Percentiles rank a stretch among this genome's conserved stretches.
Conservation (phyloP, 345 rosid genomes). For the Eucalyptus curtisii region DNA sequence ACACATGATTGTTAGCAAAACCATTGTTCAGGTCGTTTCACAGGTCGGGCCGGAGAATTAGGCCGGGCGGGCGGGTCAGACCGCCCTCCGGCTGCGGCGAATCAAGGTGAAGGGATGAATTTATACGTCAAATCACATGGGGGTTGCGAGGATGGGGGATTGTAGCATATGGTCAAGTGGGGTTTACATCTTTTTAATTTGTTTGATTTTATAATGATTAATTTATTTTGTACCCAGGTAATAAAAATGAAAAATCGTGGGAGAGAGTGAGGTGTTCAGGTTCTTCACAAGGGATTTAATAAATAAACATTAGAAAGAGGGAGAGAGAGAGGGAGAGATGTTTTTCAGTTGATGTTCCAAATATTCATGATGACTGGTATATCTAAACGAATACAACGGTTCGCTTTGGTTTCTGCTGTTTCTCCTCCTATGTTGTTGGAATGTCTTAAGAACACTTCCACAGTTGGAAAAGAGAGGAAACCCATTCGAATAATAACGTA, state of each 20-base stretch:
- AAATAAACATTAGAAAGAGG: background rate
- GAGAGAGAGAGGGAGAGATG: background rate
- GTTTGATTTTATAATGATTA: constrained; percentile 1
- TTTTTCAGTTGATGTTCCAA: background rate
- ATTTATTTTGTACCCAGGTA: constrained; percentile 5
- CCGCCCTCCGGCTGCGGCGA: background rate
- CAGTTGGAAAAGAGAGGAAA: background rate
- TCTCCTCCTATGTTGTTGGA: background rate
- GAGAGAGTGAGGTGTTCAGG: background rate
- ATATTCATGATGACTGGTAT: background rate
- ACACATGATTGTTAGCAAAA: background rate
- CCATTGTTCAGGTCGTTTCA: background rate
- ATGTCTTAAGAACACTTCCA: background rate
- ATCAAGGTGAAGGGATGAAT: background rate
- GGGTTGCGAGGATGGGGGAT: background rate
- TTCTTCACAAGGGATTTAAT: background rate
- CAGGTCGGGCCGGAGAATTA: background rate
- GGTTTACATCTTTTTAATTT: constrained; percentile 2
- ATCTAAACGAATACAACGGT: background rate
- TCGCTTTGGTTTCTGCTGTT: background rate
- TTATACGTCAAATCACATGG: constrained; percentile 26
- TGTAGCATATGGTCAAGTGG: constrained; percentile 4
- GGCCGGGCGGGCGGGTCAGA: background rate
- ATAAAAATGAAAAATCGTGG: background rate
- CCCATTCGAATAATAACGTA: background rate